Evolutionary conservation across 495 filamentous ascomycete genomes (phyloP), one percentile per base, ranked within the genome.

Genomic region (Podospora pseudopauciseta): DNA sequence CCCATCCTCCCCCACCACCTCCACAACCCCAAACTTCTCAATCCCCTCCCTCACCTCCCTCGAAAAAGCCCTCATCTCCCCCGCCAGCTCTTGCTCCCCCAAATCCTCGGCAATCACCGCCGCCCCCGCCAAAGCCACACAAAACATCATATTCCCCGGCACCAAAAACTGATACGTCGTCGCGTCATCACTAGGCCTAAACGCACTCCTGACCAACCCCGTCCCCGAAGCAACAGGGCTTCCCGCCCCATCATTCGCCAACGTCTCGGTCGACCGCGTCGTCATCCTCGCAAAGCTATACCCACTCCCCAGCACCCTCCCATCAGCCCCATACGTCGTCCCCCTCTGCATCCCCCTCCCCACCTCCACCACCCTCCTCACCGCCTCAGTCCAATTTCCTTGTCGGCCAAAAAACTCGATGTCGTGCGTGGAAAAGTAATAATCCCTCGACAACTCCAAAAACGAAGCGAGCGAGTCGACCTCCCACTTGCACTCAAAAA

Each of bases 71-170:
- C 65, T 70, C 87, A 90, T 89, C 58, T 79, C 76, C 5, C 1
- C 23, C 1, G 23, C 23, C 1, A 23, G 23, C 23, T 23, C 23
- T 23, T 23, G 23, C 23, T 23, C 23, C 23, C 23, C 23, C 1
- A 23, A 23, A 23, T 23, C 23, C 23, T 23, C 23, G 23, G 86
- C 83, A 68, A 91, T 88, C 11, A 73, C 57, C 0, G 83, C 79
- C 13, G 81, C 79, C 0, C 73, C 74, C 3, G 75, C 79, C 1
- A 90, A 79, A 65, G 85, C 87, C 30, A 80, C 72, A 18, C 85
- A 80, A 71, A 90, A 90, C 84, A 90, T 89, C 89, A 90, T 90
- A 66, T 90, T 91, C 4, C 84, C 82, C 1, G 89, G 89, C 34
- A 91, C 82, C 67, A 88, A 79, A 19, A 87, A 80, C 72, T 88